Evolutionary conservation across 2,329 filamentous ascomycete species (phyloP).

Genomic region (Aspergillus glaucus): DNA sequence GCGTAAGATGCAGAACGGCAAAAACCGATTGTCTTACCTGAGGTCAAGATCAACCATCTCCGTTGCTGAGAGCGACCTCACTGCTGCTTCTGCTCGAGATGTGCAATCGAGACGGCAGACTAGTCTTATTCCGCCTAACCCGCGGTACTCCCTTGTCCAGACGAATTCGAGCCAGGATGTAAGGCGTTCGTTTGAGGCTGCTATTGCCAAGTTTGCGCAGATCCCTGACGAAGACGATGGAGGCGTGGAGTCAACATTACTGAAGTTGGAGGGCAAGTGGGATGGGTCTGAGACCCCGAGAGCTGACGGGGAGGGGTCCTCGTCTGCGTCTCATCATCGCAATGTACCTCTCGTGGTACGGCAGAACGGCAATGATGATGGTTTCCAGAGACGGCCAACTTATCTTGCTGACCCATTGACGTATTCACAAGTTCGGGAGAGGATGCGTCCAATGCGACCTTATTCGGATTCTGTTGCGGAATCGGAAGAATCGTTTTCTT

Average conservation of each 20-base stretch:
- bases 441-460: slow-evolving; percentile 25
- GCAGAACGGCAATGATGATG: not conserved
- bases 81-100: slow-evolving; percentile 10
- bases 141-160: slow-evolving; percentile 38
- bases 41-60: slow-evolving; percentile 30
- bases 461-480: slow-evolving; percentile 45
- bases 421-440: slow-evolving; percentile 22
- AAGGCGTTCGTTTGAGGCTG: slow-evolving; percentile 73
- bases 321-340: not conserved
- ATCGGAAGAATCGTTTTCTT: slow-evolving; percentile 69
- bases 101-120: slow-evolving; percentile 19
- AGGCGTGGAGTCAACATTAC: slow-evolving; percentile 82
- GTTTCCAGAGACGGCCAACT: slow-evolving; percentile 16
- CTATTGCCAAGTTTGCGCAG: slow-evolving; percentile 77
- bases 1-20: slow-evolving; percentile 60
- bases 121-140: slow-evolving; percentile 25
- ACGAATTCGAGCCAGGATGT: slow-evolving; percentile 53
- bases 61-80: slow-evolving; percentile 14
- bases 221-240: slow-evolving; percentile 86
- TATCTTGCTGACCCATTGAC: slow-evolving; percentile 14
- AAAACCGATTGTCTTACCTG: slow-evolving; percentile 49
- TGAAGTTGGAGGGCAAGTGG: slow-evolving; percentile 87
- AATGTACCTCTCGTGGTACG: not conserved
- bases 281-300: slow-evolving; percentile 6
- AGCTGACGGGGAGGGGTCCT: not conserved